These are phyloP conservation scores for Pseudocercospora cruenta DNA, from an alignment of 2,329 filamentous ascomycete genomes.

Conservation along the genomic window DNA sequence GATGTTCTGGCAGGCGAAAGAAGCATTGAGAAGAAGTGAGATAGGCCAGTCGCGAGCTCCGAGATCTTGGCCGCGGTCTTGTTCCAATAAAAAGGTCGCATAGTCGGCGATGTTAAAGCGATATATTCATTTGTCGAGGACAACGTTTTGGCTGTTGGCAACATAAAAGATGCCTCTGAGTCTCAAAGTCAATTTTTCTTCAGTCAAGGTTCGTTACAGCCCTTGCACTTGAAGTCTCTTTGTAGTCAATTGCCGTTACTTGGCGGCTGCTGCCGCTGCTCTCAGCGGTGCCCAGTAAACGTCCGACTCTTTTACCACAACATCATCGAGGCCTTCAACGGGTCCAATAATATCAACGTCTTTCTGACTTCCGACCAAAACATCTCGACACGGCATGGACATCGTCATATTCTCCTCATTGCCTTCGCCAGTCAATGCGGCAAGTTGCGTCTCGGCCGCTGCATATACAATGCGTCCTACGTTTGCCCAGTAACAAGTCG, in stretches of 20 bases:
- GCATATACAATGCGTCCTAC: conserved; percentile 58
- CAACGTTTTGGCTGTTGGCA: not conserved
- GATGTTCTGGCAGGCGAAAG: not conserved
- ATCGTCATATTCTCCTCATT: conserved; percentile 59
- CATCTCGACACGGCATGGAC: conserved; percentile 53
- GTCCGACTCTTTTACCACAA: conserved; percentile 51
- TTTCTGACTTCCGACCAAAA: conserved; percentile 55
- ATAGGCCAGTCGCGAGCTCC: not conserved
- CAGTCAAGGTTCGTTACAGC: not conserved
- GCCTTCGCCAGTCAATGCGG: conserved; percentile 50
- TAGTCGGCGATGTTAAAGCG: not conserved
- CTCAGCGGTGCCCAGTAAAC: conserved; percentile 48
- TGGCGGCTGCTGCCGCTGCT: not conserved
- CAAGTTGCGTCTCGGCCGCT: conserved; percentile 53
- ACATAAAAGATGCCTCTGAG: not conserved
- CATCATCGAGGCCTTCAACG: conserved; percentile 49
- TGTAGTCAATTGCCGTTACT: not conserved
- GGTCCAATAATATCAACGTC: conserved; percentile 56
- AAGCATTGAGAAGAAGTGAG: not conserved
- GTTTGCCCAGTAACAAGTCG: conserved; percentile 56
- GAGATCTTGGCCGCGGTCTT: not conserved
- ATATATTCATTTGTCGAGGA: no score
- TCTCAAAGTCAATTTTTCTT: not conserved
- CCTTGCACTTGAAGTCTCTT: not conserved
- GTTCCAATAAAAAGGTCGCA: not conserved